A percentile compares a stretch with the other conserved stretches of the same genome.
These are phyloP conservation scores for Argentina anserina DNA, from an alignment of 306 rosid species.

Conservation along the genomic window DNA sequence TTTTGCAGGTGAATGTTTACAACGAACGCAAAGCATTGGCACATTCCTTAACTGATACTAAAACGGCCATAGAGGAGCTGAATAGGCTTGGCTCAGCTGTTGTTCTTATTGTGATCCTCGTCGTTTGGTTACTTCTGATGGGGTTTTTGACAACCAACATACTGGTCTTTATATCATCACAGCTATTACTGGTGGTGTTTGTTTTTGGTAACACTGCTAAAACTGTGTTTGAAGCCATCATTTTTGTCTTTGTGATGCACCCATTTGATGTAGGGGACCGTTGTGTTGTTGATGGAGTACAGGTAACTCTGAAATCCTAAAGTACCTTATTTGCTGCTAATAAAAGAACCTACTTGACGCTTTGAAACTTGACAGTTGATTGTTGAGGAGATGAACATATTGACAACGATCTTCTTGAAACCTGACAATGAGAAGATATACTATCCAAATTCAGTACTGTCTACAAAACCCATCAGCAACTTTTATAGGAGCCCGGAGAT, in stretches of 20 bases:
- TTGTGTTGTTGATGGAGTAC: constrained; percentile 81
- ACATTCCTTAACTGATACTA: constrained; percentile 73
- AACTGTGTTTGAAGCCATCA: constrained; percentile 80
- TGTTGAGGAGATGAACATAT: constrained; percentile 91
- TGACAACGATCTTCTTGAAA: constrained; percentile 71
- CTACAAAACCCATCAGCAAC: constrained; percentile 78
- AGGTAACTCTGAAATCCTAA: constrained; percentile 44
- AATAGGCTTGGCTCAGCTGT: constrained; percentile 53
- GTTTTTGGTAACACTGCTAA: constrained; percentile 72
- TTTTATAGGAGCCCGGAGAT: constrained; percentile 86
- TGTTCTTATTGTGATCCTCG: constrained; percentile 38
- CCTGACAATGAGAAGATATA: constrained; percentile 76
- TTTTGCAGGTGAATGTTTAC: constrained; percentile 72
- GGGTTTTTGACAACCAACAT: constrained; percentile 67
- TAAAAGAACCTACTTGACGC: constrained; percentile 14
- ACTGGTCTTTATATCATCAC: constrained; percentile 74
- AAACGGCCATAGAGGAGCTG: constrained; percentile 80
- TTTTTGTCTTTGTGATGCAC: constrained; percentile 86
- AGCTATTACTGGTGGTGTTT: constrained; percentile 62
- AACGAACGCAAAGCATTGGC: constrained; percentile 65
- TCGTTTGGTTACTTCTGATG: constrained; percentile 71
- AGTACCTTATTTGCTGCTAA: background rate
- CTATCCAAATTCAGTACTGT: constrained; percentile 82
- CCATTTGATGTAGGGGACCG: constrained; percentile 91
- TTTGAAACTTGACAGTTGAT: constrained; percentile 48